These are phyloP conservation scores for Stylonectria norvegica DNA, from an alignment of 2,329 filamentous ascomycete genomes.

Conservation along the genomic window DNA sequence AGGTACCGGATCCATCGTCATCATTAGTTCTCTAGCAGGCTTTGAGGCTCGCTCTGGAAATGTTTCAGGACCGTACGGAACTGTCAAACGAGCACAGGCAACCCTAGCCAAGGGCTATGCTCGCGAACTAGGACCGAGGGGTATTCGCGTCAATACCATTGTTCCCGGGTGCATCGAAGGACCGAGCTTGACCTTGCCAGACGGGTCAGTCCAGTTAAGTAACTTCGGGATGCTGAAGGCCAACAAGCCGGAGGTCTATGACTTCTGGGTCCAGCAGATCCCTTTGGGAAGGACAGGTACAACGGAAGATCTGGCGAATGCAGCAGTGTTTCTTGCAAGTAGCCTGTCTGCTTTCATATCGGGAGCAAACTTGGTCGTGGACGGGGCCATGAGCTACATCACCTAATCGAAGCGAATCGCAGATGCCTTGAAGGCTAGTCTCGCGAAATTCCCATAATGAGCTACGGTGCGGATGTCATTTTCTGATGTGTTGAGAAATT, in stretches of 20 bases:
- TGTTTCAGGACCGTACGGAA: slow-evolving; percentile 16
- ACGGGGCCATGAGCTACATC: slow-evolving; percentile 23
- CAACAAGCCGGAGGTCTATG: slow-evolving; percentile 8
- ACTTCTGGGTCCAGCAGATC: slow-evolving; percentile 8
- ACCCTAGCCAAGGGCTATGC: slow-evolving; percentile 23
- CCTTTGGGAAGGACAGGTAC: slow-evolving; percentile 14
- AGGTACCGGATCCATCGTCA: slow-evolving; percentile 22
- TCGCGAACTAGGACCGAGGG: slow-evolving; percentile 16
- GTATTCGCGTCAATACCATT: slow-evolving; percentile 24
- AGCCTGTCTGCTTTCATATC: slow-evolving; percentile 17
- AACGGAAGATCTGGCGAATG: slow-evolving; percentile 22
- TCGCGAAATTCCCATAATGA: no score
- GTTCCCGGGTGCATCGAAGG: slow-evolving; percentile 20
- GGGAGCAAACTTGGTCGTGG: slow-evolving; percentile 20
- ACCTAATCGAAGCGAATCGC: no score
- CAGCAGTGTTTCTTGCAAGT: slow-evolving; percentile 23
- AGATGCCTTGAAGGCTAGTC: no score
- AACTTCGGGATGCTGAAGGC: slow-evolving; percentile 8
- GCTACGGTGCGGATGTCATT: no score
- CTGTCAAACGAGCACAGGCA: slow-evolving; percentile 24
- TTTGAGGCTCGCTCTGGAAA: slow-evolving; percentile 14
- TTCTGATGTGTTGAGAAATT: no score
- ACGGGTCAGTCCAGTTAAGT: slow-evolving; percentile 22
- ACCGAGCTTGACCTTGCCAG: slow-evolving; percentile 8
- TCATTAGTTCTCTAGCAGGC: slow-evolving; percentile 25